phyloP scores from a whole-genome alignment of 192 early-diverging fungal species.

The Dissophora ornata region DNA sequence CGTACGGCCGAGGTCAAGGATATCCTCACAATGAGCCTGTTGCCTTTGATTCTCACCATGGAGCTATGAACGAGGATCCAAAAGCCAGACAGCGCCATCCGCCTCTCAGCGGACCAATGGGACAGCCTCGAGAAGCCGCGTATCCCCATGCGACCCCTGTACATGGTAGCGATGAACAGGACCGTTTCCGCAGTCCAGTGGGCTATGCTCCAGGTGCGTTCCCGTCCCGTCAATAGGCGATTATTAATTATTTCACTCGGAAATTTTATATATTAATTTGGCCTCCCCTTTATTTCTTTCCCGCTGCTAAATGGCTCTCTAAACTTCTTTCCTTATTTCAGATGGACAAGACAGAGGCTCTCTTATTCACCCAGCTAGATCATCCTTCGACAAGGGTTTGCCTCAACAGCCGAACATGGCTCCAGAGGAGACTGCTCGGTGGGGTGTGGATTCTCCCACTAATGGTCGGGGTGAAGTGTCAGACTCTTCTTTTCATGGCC shows the following conservation, averaged over 20 bases:
- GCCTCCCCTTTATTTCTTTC: too few species aligned
- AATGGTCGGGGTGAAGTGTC: not conserved
- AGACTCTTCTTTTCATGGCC: not conserved
- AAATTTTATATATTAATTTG: too few species aligned
- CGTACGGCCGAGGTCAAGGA: not conserved
- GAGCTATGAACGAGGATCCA: not conserved
- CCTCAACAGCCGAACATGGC: not conserved
- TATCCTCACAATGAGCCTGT: not conserved
- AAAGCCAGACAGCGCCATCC: not conserved
- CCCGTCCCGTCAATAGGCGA: not conserved
- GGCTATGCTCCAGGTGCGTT: conserved; percentile 6
- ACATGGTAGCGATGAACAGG: conserved; percentile 1
- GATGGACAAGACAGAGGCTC: conserved; percentile 2
- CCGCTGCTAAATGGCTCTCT: too few species aligned
- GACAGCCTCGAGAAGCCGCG: not conserved
- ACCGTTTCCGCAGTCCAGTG: not conserved
- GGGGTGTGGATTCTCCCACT: conserved; percentile 7
- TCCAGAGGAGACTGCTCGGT: not conserved
- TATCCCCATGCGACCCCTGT: not conserved
- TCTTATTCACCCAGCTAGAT: not conserved
- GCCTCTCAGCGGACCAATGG: not conserved
- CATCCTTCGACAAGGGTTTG: not conserved
- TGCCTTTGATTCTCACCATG: conserved; percentile 4
- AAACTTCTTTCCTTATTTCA: too few species aligned
- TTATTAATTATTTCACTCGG: too few species aligned